Evolutionary conservation across 768 basidiomycete genomes (phyloP).

Genomic region (Pleurotus tuoliensis): DNA sequence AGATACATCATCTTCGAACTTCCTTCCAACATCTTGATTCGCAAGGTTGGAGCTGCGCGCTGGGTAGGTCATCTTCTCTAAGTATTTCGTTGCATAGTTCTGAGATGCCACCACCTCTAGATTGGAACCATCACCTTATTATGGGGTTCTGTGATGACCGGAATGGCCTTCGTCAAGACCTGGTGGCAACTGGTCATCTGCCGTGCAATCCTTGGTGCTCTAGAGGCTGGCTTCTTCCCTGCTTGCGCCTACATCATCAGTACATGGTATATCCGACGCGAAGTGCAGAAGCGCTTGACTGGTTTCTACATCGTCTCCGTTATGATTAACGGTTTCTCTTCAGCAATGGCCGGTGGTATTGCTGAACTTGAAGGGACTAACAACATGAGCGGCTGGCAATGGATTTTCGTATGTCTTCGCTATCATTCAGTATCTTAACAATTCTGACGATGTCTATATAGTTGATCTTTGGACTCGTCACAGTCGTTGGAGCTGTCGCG

Average conservation of each 20-base stretch:
- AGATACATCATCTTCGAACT: conserved; percentile 7
- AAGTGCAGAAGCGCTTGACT: conserved; percentile 21
- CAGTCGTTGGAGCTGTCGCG: conserved; percentile 24
- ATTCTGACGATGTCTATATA: background rate
- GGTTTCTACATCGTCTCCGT: conserved; percentile 19
- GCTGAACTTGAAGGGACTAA: conserved; percentile 18
- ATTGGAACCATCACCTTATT: background rate
- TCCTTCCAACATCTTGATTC: conserved; percentile 3
- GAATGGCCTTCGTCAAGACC: conserved; percentile 5
- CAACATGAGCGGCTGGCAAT: conserved; percentile 29
- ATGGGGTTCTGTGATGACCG: conserved; percentile 1
- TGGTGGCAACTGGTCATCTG: conserved; percentile 7
- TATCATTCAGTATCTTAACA: background rate
- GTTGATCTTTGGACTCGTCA: conserved; percentile 24
- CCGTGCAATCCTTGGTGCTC: background rate
- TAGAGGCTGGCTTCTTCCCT: conserved; percentile 6
- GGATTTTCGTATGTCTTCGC: conserved; percentile 28
- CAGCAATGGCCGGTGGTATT: conserved; percentile 19
- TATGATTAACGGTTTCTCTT: conserved; percentile 19
- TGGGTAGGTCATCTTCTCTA: conserved; percentile 14
- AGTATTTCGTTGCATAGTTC: conserved; percentile 10
- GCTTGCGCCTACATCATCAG: conserved; percentile 17
- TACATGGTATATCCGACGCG: conserved; percentile 21
- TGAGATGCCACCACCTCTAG: background rate
- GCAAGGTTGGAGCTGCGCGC: conserved; percentile 5